These are phyloP conservation scores for Scopulariopsis brevicaulis DNA, from an alignment of 2,329 filamentous ascomycete species.

Conservation along the genomic window DNA sequence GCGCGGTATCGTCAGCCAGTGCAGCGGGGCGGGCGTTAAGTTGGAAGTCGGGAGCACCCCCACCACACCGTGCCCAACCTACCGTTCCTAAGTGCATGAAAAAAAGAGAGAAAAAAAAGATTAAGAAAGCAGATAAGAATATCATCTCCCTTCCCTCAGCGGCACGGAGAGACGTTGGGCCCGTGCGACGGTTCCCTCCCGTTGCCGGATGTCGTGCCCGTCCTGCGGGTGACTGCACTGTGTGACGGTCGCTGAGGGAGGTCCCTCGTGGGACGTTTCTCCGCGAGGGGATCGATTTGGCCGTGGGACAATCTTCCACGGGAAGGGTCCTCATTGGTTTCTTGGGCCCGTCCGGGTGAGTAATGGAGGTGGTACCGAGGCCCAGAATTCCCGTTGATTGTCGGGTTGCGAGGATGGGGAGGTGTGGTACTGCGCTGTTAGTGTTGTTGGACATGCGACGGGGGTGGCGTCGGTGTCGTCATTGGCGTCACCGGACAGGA, in stretches of 20 bases:
- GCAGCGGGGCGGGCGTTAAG: background rate
- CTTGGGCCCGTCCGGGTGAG: background rate
- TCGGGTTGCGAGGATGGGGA: background rate
- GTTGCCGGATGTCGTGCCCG: background rate
- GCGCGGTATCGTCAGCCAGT: background rate
- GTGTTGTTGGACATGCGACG: background rate
- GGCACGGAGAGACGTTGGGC: background rate
- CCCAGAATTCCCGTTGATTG: background rate
- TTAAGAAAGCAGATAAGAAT: background rate
- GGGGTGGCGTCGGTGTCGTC: background rate
- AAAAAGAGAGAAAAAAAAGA: background rate
- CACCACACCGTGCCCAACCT: background rate
- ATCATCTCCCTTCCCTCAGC: background rate
- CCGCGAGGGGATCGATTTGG: background rate
- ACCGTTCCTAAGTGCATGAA: background rate
- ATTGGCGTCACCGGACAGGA: background rate
- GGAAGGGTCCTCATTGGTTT: background rate
- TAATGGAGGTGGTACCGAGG: background rate
- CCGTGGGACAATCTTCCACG: background rate
- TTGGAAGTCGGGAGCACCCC: background rate
- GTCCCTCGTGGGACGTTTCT: too few species aligned
- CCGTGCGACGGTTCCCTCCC: background rate
- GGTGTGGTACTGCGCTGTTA: background rate
- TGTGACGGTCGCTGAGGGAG: too few species aligned
- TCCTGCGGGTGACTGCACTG: too few species aligned